Base-by-base conservation (phyloP, 768 basidiomycete genomes). In the Candolleomyces eurysporus region DNA sequence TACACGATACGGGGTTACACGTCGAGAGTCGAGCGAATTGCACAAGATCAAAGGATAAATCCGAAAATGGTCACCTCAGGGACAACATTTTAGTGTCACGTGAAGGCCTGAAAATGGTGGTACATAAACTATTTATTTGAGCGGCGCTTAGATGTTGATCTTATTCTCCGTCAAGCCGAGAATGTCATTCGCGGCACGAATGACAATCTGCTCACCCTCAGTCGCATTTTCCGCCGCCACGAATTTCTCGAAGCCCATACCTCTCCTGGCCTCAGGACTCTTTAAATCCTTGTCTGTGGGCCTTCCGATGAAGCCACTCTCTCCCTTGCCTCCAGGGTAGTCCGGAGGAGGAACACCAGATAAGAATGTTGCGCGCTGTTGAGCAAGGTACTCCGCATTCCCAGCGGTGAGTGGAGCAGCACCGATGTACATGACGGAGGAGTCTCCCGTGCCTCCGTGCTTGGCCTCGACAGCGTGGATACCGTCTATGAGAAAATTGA, bases 391-490 rank as follows among this genome's bases (percentile, higher is more conserved):
- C 39, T 68, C 68, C 8, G 77, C 82, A 43, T 84, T 85, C 63
- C 79, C 70, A 30, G 78, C 8, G 0, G 83, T 84, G 22, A 85
- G 66, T 1, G 84, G 83, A 0, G 78, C 80, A 11, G 83, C 81
- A 9, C 83, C 84, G 43, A 84, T 85, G 55, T 85, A 85, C 52
- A 86, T 57, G 8, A 85, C 84, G 0, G 83, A 84, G 0, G 84
- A 85, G 65, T 85, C 84, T 11, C 72, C 69, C 14, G 62, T 66
- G 0, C 86, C 84, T 16, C 65, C 57, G 65, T 86, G 84, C 26
- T 75, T 71, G 4, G 63, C 59, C 66, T 86, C 85, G 8, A 86
- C 86, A 4, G 83, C 79, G 66, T 87, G 85, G 11, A 85, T 76
- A 10, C 75, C 71, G 64, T 86, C 85, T 48, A 82, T 84, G 60